Percentiles rank a stretch among this genome's conserved stretches.
Conservation (phyloP, 228 moss, liverwort and hornwort species). For the Sphagnum magellanicum region DNA sequence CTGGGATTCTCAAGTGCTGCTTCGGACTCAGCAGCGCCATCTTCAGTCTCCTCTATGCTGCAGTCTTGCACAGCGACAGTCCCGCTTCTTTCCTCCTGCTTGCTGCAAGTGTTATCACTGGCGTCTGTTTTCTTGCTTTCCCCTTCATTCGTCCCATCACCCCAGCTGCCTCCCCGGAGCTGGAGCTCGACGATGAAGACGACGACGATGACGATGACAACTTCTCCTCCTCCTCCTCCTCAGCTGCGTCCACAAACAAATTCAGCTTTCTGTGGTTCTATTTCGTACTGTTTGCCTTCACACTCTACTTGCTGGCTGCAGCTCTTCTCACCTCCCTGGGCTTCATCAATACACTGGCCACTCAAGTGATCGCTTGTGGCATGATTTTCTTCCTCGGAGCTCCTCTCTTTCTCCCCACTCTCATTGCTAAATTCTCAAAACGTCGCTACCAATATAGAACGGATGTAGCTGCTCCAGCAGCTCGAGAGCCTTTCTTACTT, state of each 20-base stretch:
- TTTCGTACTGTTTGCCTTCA: constrained; percentile 25
- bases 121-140: constrained; percentile 14
- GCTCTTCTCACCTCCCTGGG: constrained; percentile 3
- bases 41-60: constrained; percentile 23
- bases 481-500: too few relatives aligned
- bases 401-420: constrained; percentile 23
- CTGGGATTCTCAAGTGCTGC: constrained; percentile 37
- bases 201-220: too few relatives aligned
- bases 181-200: constrained; percentile 9
- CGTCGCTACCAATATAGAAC: too few relatives aligned
- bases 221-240: too few relatives aligned
- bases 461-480: too few relatives aligned
- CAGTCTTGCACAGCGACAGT: constrained; percentile 10
- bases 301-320: constrained; percentile 27
- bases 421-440: too few relatives aligned
- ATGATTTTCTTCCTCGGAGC: constrained; percentile 25
- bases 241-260: neutral
- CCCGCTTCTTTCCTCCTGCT: constrained; percentile 17
- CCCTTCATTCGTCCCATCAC: constrained; percentile 31
- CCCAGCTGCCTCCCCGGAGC: constrained; percentile 6
- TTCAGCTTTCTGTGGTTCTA: constrained; percentile 28
- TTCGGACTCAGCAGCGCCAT: constrained; percentile 40
- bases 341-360: constrained; percentile 9
- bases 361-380: constrained; percentile 10
- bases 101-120: constrained; percentile 2